Percentiles rank a stretch among this genome's conserved stretches.
Evolutionary conservation across 2,329 filamentous ascomycete species (phyloP).

Genomic region (Trichocomaceae sp.): DNA sequence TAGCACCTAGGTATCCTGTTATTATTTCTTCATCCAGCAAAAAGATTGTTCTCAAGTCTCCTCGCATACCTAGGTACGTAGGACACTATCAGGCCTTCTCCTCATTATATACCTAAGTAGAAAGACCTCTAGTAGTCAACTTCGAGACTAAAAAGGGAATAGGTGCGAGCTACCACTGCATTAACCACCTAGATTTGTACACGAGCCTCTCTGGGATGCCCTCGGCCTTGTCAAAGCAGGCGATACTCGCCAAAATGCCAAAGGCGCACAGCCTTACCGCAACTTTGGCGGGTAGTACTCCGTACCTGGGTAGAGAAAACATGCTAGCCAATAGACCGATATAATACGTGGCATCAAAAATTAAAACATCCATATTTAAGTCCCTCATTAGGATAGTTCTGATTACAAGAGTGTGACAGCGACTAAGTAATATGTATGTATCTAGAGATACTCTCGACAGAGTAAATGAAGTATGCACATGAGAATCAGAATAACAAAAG

Average conservation of each 20-base stretch:
- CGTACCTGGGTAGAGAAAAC: too few relatives aligned
- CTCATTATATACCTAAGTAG: neutral
- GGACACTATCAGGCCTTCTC: neutral
- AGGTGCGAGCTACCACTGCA: neutral
- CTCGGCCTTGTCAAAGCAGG: too few relatives aligned
- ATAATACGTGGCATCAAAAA: neutral
- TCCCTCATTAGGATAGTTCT: neutral
- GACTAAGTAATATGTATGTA: slow-evolving; percentile 1
- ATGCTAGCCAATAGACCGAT: neutral
- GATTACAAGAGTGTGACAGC: neutral
- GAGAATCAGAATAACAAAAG: neutral
- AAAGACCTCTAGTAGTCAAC: neutral
- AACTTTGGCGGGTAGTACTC: too few relatives aligned
- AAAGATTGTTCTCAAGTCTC: neutral
- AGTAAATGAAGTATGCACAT: slow-evolving; percentile 5
- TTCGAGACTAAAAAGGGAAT: neutral
- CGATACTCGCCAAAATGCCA: too few relatives aligned
- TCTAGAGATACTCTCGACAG: neutral
- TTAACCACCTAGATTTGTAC: too few relatives aligned
- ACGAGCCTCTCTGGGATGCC: too few relatives aligned
- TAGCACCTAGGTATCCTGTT: too few relatives aligned
- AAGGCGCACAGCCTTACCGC: too few relatives aligned
- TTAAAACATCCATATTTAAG: neutral
- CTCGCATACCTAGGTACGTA: neutral
- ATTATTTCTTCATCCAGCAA: neutral